These are phyloP conservation scores for Colletotrichum echinochloae DNA, from an alignment of 2,329 filamentous ascomycete genomes.

Conservation along the genomic window DNA sequence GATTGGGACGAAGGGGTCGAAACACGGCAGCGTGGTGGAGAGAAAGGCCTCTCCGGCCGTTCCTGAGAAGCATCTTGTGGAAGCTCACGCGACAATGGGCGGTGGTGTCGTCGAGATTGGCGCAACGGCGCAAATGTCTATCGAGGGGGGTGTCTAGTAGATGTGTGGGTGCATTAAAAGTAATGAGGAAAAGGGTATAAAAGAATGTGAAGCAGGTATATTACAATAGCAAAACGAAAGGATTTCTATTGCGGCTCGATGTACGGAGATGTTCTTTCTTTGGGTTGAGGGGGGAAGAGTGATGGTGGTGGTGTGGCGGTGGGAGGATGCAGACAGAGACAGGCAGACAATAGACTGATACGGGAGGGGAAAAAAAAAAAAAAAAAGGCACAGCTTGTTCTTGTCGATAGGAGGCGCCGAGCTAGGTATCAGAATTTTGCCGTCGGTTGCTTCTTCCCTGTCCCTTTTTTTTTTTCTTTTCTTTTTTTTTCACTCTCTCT, in stretches of 20 bases:
- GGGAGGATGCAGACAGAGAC: slow-evolving; percentile 9
- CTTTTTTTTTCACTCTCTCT: background rate
- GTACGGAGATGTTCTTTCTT: background rate
- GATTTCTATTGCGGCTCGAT: slow-evolving; percentile 18
- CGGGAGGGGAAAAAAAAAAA: background rate
- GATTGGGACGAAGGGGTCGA: slow-evolving; percentile 26
- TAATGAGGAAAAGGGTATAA: slow-evolving; percentile 14
- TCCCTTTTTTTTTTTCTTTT: background rate
- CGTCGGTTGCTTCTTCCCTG: background rate
- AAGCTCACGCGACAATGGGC: slow-evolving; percentile 11
- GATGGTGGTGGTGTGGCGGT: background rate
- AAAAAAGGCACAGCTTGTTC: background rate
- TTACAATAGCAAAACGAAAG: slow-evolving; percentile 35
- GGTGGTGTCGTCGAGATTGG: background rate
- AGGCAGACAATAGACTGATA: too few relatives aligned
- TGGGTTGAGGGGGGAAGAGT: background rate
- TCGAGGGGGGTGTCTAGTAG: slow-evolving; percentile 7
- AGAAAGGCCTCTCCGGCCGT: slow-evolving; percentile 33
- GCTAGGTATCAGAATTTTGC: slow-evolving; percentile 28
- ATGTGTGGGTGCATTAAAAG: slow-evolving; percentile 31
- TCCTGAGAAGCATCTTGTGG: slow-evolving; percentile 40
- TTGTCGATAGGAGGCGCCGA: slow-evolving; percentile 21
- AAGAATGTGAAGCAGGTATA: slow-evolving; percentile 27
- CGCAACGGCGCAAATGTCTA: slow-evolving; percentile 26
- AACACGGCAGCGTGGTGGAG: slow-evolving; percentile 36